A percentile compares a stretch with the other conserved stretches of the same genome.
phyloP scores from a whole-genome alignment of 2,329 filamentous ascomycete species.

The Cladosporium velox region DNA sequence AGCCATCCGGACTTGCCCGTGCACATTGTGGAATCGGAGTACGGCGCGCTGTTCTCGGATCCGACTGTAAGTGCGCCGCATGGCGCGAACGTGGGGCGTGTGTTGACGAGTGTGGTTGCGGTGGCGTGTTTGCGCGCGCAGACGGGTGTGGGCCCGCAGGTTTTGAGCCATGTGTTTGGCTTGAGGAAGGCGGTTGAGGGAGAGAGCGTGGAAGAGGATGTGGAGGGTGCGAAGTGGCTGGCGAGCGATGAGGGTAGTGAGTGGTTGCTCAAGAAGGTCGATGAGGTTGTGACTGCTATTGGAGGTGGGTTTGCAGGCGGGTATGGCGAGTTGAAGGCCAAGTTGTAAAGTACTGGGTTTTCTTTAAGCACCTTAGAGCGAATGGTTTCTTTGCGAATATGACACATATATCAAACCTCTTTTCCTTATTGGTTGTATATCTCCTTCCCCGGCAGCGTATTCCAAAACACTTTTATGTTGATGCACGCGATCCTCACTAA shows the following conservation, averaged over 20 bases:
- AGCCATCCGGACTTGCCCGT: constrained; percentile 81
- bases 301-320: constrained; percentile 59
- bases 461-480: no score
- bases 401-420: background rate
- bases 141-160: constrained; percentile 80
- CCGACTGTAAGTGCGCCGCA: constrained; percentile 51
- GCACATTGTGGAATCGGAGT: constrained; percentile 74
- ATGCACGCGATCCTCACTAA: no score
- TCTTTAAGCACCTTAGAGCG: background rate
- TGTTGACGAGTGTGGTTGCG: constrained; percentile 72
- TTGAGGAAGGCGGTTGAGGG: constrained; percentile 74
- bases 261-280: constrained; percentile 64
- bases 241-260: constrained; percentile 64
- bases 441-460: no score
- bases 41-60: constrained; percentile 72
- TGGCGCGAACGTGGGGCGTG: constrained; percentile 61
- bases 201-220: constrained; percentile 54
- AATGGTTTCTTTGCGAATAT: background rate
- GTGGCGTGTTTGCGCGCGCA: constrained; percentile 75
- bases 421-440: background rate
- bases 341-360: constrained; percentile 30
- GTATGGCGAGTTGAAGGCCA: constrained; percentile 46
- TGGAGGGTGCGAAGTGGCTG: constrained; percentile 61
- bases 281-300: constrained; percentile 58
- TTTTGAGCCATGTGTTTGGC: constrained; percentile 78